phyloP scores from a whole-genome alignment of 345 rosid genomes.

The Melaleuca alternifolia region DNA sequence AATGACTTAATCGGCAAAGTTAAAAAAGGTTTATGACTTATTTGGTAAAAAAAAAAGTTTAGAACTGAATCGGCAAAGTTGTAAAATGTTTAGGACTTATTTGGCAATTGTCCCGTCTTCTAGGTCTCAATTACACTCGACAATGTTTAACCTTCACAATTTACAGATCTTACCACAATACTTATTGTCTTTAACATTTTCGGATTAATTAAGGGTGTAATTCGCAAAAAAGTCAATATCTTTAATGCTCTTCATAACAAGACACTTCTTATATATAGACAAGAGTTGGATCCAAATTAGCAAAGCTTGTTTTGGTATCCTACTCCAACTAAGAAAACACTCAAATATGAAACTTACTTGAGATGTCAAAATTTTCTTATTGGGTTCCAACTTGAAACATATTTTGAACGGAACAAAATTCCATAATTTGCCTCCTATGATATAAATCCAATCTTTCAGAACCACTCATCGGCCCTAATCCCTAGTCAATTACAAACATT shows the following conservation, averaged over 20 bases:
- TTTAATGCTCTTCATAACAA: background rate
- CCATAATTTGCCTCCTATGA: background rate
- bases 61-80: no score
- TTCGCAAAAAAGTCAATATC: background rate
- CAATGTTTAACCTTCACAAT: background rate
- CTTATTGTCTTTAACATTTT: background rate
- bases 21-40: no score
- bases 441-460: background rate
- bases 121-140: background rate
- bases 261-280: background rate
- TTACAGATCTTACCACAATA: background rate
- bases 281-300: background rate
- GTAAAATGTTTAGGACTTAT: no score
- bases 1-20: no score
- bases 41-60: no score
- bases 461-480: background rate
- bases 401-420: background rate
- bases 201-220: background rate
- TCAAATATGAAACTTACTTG: background rate
- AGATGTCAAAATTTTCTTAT: background rate
- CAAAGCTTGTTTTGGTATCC: background rate
- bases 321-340: background rate
- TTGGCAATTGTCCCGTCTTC: no score
- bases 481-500: background rate
- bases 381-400: background rate